Evolutionary conservation across 1,139 yeast species (phyloP), one percentile per base, ranked within the genome.

Genomic region (Suhomyces ambrosiae): DNA sequence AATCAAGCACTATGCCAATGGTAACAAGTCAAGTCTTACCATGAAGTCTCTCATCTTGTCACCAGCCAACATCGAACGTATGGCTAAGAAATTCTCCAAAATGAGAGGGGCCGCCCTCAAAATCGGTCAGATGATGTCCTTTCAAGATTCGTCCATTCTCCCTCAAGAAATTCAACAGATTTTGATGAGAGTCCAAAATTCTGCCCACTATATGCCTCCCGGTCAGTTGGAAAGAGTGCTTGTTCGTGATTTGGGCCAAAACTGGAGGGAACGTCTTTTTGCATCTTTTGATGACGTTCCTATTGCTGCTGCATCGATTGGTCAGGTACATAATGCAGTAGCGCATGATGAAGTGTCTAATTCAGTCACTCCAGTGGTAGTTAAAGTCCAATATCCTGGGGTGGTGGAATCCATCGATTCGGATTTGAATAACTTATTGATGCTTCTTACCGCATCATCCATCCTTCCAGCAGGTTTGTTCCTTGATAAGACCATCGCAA

Each of bases 81-180:
- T 92, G 71, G 95, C 96, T 11, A 80, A 77, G 49, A 89, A 88
- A 59, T 80, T 92, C 52, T 81, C 94, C 37, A 82, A 86, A 56
- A 92, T 92, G 99, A 76, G 99, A 56, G 99, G 99, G 10, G 99
- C 98, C 3, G 99, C 98, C 3, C 72, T 92, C 53, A 92, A 92
- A 58, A 77, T 92, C 37, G 99, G 98, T 11, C 99, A 92, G 64
- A 79, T 92, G 83, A 68, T 94, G 60, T 87, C 96, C 3, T 90
- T 92, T 60, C 98, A 92, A 62, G 98, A 86, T 60, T 79, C 86
- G 41, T 74, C 86, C 24, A 79, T 92, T 22, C 67, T 92, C 31
- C 97, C 98, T 1, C 74, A 76, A 23, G 97, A 90, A 55, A 76
- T 92, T 43, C 95, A 89, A 51, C 78, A 81, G 49, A 81, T 92